Evolutionary conservation across 176 grass and related monocot genomes (phyloP).

Genomic region (Musa schizocarpa): DNA sequence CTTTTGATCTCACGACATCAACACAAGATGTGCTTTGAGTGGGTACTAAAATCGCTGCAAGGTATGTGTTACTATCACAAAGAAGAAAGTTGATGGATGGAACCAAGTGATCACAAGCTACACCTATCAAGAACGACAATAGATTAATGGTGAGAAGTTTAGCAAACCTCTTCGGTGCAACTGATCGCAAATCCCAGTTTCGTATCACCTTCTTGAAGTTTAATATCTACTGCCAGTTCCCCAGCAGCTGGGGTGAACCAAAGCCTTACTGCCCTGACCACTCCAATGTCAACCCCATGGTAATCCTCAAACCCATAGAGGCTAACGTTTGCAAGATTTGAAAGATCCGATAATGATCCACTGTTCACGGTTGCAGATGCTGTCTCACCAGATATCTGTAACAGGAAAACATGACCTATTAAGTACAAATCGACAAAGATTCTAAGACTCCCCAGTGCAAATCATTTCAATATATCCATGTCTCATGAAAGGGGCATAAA

Average conservation of each 20-base stretch:
- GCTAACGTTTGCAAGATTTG: conserved; percentile 81
- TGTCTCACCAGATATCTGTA: conserved; percentile 84
- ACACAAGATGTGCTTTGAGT: not conserved
- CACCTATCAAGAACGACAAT: too few species aligned
- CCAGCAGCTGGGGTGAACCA: conserved; percentile 67
- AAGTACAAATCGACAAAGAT: too few species aligned
- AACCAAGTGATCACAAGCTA: not conserved
- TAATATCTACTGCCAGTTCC: conserved; percentile 72
- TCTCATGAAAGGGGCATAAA: too few species aligned
- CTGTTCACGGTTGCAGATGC: conserved; percentile 84
- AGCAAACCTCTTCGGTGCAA: conserved; percentile 73
- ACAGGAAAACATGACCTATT: not conserved
- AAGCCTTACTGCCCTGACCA: conserved; percentile 82
- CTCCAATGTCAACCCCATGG: conserved; percentile 91
- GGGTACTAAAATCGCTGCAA: not conserved
- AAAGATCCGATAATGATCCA: conserved; percentile 71
- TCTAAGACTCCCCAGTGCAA: too few species aligned
- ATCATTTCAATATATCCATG: too few species aligned
- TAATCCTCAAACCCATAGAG: conserved; percentile 97
- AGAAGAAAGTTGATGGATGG: not conserved
- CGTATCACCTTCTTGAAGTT: conserved; percentile 49
- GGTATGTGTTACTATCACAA: not conserved
- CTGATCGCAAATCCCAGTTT: conserved; percentile 92
- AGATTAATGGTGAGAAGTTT: not conserved
- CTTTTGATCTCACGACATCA: not conserved